Evolutionary conservation across 1,284 basidiomycete species (phyloP), one percentile per base, ranked within the genome.

Genomic region (Cutaneotrichosporon arboriforme): DNA sequence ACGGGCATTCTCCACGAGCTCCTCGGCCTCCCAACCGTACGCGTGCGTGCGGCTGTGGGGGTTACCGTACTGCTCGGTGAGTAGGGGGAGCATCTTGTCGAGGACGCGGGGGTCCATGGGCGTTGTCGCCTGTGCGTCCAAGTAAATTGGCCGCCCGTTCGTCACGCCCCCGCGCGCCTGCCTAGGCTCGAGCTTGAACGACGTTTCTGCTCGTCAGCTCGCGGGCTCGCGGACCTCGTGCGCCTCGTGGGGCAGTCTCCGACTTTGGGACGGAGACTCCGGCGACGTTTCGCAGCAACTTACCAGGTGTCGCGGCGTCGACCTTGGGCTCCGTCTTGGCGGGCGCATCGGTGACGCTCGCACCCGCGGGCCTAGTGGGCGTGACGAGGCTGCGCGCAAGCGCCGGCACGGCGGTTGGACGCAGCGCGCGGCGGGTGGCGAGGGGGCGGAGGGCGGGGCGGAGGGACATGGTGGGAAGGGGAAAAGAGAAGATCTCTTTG

Each of bases 21-120:
- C 81, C 71, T 98, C 96, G 7, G 94, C 90, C 76, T 99, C 96
- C 96, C 96, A 98, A 7, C 96, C 96, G 74, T 97, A 98, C 0
- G 94, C 91, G 74, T 98, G 96, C 26, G 96, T 98, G 55, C 93
- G 84, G 68, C 90, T 94, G 70, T 98, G 96, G 9, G 96, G 96
- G 77, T 99, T 99, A 8, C 96, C 96, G 69, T 88, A 98, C 74
- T 93, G 90, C 74, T 98, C 91, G 14, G 94, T 96, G 64, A 93
- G 79, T 75, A 84, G 97, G 0, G 96, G 96, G 50, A 99, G 79
- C 94, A 98, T 99, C 23, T 88, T 85, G 75, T 98, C 96, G 54
- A 98, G 81, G 4, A 98, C 96, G 55, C 96, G 85, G 26, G 96
- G 96, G 73, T 99, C 96, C 57, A 97, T 85, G 17, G 96, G 96